phyloP scores from a whole-genome alignment of 345 rosid species.

The Camelina sativa region DNA sequence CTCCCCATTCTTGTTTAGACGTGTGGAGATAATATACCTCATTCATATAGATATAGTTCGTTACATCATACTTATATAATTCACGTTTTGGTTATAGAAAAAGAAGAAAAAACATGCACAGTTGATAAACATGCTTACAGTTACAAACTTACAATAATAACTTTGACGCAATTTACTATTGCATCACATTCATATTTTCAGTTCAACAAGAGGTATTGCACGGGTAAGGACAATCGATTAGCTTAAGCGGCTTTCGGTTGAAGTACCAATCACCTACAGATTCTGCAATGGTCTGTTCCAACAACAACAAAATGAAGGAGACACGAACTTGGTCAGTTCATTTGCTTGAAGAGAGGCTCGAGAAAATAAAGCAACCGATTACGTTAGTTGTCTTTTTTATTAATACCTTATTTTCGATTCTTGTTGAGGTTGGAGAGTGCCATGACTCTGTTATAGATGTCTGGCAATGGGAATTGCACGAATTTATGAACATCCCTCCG shows the following conservation, averaged over 20 bases:
- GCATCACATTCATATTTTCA: not conserved
- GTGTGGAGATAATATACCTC: not conserved
- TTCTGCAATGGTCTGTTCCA: conserved; percentile 76
- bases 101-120: no score
- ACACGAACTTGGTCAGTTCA: conserved; percentile 1
- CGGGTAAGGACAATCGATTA: conserved; percentile 82
- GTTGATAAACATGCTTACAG: not conserved
- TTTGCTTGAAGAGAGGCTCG: not conserved
- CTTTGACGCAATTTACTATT: not conserved
- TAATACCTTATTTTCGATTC: conserved; percentile 65
- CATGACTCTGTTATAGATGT: conserved; percentile 61
- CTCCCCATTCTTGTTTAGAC: not conserved
- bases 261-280: conserved; percentile 91
- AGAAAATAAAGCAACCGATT: conserved; percentile 16
- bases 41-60: not conserved
- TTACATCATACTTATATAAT: not conserved
- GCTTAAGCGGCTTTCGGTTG: conserved; percentile 58
- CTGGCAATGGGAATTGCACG: conserved; percentile 81
- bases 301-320: not conserved
- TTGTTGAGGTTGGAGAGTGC: conserved; percentile 70
- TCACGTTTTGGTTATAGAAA: not conserved
- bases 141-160: not conserved
- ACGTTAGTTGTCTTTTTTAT: not conserved
- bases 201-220: conserved; percentile 78
- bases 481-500: conserved; percentile 75